phyloP scores from a whole-genome alignment of 768 basidiomycete species.

The Exidia glandulosa region DNA sequence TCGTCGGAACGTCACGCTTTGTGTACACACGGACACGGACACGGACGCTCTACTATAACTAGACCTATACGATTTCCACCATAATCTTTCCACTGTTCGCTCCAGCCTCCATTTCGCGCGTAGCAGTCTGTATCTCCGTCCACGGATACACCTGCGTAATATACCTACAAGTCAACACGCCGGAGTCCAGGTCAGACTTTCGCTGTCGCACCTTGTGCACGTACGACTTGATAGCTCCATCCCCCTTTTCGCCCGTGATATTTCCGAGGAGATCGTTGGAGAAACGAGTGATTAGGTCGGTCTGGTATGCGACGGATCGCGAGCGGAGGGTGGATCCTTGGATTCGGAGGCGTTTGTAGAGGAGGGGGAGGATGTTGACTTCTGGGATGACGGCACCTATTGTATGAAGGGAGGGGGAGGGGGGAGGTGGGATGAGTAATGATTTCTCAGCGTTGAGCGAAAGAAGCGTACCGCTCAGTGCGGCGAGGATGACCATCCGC shows the following conservation, averaged over 20 bases:
- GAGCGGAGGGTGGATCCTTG: conserved; percentile 85
- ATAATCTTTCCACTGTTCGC: conserved; percentile 33
- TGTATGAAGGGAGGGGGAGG: too few relatives aligned
- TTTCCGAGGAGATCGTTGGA: conserved; percentile 38
- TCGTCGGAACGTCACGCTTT: too few relatives aligned
- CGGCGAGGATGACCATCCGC: conserved; percentile 55
- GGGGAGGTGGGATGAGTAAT: not conserved
- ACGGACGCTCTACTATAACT: too few relatives aligned
- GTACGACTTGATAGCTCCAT: conserved; percentile 56
- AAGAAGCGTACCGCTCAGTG: conserved; percentile 47
- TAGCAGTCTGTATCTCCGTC: conserved; percentile 69
- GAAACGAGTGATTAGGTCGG: conserved; percentile 53
- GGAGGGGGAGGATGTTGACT: conserved; percentile 2
- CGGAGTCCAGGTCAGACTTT: not conserved
- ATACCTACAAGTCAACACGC: not conserved
- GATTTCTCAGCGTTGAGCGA: not conserved
- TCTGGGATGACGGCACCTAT: conserved; percentile 29
- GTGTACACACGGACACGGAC: too few relatives aligned
- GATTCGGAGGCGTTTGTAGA: conserved; percentile 78
- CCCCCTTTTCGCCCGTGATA: conserved; percentile 46
- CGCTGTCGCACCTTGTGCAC: conserved; percentile 55
- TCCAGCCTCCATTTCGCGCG: conserved; percentile 61
- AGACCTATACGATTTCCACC: not conserved
- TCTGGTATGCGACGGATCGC: conserved; percentile 61
- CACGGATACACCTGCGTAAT: conserved; percentile 58